Percentiles rank a stretch among this genome's conserved stretches.
Evolutionary conservation across 805 yeast species (phyloP).

Genomic region (Starmerella cellae): DNA sequence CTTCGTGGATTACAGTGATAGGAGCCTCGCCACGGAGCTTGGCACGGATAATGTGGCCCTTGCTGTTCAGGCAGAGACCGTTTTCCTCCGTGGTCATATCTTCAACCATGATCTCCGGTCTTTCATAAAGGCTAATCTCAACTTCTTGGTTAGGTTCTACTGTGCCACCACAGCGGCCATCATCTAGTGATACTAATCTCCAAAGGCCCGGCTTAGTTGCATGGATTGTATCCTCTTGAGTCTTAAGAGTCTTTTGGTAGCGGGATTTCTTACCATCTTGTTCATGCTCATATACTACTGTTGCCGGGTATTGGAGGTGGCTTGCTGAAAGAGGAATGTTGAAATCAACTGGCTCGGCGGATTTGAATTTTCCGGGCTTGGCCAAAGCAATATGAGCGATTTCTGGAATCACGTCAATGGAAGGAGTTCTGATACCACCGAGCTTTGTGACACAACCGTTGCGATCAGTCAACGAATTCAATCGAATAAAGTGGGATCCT

Average conservation of each 20-base stretch:
- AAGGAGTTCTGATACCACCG: slow-evolving; percentile 45
- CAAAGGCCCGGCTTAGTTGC: slow-evolving; percentile 38
- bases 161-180: slow-evolving; percentile 40
- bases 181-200: slow-evolving; percentile 34
- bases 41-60: background rate
- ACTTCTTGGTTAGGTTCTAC: slow-evolving; percentile 29
- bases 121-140: slow-evolving; percentile 34
- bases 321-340: slow-evolving; percentile 1
- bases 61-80: slow-evolving; percentile 11
- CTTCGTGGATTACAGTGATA: slow-evolving; percentile 19
- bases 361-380: slow-evolving; percentile 26
- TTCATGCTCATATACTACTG: slow-evolving; percentile 8
- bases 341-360: slow-evolving; percentile 30
- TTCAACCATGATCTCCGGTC: slow-evolving; percentile 30
- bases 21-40: slow-evolving; percentile 20
- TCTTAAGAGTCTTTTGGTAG: background rate
- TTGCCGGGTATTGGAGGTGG: slow-evolving; percentile 12
- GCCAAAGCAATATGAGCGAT: slow-evolving; percentile 46
- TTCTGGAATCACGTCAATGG: slow-evolving; percentile 54
- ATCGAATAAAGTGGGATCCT: slow-evolving; percentile 54
- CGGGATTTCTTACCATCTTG: background rate
- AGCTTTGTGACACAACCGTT: slow-evolving; percentile 66
- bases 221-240: slow-evolving; percentile 19
- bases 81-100: no score
- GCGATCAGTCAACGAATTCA: slow-evolving; percentile 59